Evolutionary conservation across 768 basidiomycete species (phyloP), one percentile per base, ranked within the genome.

Genomic region (Mrakia frigida): DNA sequence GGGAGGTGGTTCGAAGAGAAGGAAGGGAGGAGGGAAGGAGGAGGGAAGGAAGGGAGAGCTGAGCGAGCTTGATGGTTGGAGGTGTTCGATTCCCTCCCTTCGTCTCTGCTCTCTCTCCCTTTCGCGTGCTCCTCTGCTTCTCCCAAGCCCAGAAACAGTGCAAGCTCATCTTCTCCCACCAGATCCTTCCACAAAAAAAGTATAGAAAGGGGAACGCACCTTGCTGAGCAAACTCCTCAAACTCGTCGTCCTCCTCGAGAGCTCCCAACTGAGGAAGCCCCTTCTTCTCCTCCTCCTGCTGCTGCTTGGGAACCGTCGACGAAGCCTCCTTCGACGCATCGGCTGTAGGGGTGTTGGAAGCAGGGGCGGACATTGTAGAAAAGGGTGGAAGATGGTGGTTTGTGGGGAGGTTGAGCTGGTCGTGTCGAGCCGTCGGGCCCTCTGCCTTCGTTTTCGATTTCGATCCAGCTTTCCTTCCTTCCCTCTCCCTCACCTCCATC

Each of bases 181-280:
- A 11, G 43, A 25, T 46, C 25, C 37, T 23, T 21, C 46, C 14
- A 16, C 18, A 14, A 21, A 9, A 1, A 9, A 18, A 41, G 6
- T 31, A 21, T 56, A 73, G 6, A 25, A 14, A 50, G n/a, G 7
- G 46, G 39, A 18, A 81, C 83, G 74, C 70, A 84, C 83, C 81
- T 46, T 78, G 73, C 31, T 78, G 65, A 33, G 77, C 67, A 43
- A 78, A 78, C 77, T 78, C 77, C 46, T 84, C 94, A 80, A 98
- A 98, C 85, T 98, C 94, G 82, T 98, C 94, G 82, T 98, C 94
- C 82, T 98, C 94, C 81, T 98, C 94, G 10, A 98, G 85, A n/a
- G 94, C 90, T 59, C 94, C 92, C 0, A 96, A 87, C 81, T 91
- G 89, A 6, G 88, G 88, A 67, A 87, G 87, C 74, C 81, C 80